Evolutionary conservation across 805 yeast genomes (phyloP).

Genomic region (Myxozyma udenii): DNA sequence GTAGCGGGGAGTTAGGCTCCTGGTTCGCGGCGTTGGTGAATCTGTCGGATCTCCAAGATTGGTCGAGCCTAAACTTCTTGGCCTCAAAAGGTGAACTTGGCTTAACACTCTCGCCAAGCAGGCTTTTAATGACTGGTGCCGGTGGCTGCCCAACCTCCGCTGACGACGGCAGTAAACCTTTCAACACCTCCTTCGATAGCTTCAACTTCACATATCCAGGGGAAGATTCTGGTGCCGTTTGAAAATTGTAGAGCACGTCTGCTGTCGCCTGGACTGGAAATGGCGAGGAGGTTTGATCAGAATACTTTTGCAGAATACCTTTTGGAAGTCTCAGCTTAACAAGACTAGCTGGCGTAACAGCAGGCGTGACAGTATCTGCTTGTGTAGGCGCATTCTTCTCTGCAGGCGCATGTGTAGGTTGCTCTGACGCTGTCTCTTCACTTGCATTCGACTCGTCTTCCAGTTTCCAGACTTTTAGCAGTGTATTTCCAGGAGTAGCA

Average conservation of each 20-base stretch:
- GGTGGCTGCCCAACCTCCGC: not conserved
- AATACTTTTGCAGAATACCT: not conserved
- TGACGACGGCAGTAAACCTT: not conserved
- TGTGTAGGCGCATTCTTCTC: too few relatives aligned
- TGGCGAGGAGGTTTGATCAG: not conserved
- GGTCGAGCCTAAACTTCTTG: not conserved
- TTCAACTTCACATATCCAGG: slow-evolving; percentile 4
- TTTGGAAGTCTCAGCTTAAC: not conserved
- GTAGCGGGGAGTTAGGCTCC: slow-evolving; percentile 11
- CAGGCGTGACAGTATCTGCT: not conserved
- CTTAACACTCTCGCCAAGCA: not conserved
- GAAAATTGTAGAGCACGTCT: not conserved
- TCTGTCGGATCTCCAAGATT: not conserved
- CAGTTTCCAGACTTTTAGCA: not conserved
- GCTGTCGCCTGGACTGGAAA: not conserved
- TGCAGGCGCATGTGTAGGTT: not conserved
- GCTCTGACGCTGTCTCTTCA: not conserved
- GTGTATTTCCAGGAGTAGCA: not conserved
- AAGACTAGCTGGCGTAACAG: not conserved
- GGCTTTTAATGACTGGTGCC: not conserved
- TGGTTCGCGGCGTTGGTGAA: not conserved
- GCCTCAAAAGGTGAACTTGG: not conserved
- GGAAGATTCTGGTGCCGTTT: not conserved
- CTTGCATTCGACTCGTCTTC: not conserved
- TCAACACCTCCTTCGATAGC: not conserved